Conservation (phyloP, 2,329 filamentous ascomycete genomes). For the Cladosporium halotolerans region DNA sequence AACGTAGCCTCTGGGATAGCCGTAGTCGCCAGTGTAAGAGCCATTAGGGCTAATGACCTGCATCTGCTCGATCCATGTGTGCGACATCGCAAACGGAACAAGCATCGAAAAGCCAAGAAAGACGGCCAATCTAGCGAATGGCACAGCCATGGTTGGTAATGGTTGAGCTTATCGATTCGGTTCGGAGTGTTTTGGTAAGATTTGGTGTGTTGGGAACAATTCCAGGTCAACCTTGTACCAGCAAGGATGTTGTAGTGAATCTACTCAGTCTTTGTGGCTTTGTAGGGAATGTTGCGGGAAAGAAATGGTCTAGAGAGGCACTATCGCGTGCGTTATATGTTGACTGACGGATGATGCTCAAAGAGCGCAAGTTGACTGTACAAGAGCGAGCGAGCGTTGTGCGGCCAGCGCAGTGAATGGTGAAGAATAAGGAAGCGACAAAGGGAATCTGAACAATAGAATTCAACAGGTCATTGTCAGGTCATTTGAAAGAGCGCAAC, state of each 20-base stretch:
- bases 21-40: constrained; percentile 61
- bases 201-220: not conserved
- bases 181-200: not conserved
- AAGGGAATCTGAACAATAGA: constrained; percentile 4
- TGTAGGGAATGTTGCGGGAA: not conserved
- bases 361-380: not conserved
- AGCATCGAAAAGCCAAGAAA: not conserved
- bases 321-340: constrained; percentile 1
- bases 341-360: not conserved
- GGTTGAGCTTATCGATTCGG: not conserved
- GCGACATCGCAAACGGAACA: constrained; percentile 40
- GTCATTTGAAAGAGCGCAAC: not conserved
- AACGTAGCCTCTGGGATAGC: constrained; percentile 68
- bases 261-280: not conserved
- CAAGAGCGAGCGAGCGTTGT: constrained; percentile 3
- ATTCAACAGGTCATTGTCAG: constrained; percentile 6
- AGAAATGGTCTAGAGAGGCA: not conserved
- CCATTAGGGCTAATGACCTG: constrained; percentile 67
- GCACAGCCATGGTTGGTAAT: not conserved
- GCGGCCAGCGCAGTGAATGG: constrained; percentile 11
- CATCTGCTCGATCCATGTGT: constrained; percentile 79
- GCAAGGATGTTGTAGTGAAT: constrained; percentile 6
- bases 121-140: too few species aligned
- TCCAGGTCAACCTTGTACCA: constrained; percentile 1
- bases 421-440: not conserved